Conservation (phyloP, 257 asterid species). For the Solanum etuberosum region DNA sequence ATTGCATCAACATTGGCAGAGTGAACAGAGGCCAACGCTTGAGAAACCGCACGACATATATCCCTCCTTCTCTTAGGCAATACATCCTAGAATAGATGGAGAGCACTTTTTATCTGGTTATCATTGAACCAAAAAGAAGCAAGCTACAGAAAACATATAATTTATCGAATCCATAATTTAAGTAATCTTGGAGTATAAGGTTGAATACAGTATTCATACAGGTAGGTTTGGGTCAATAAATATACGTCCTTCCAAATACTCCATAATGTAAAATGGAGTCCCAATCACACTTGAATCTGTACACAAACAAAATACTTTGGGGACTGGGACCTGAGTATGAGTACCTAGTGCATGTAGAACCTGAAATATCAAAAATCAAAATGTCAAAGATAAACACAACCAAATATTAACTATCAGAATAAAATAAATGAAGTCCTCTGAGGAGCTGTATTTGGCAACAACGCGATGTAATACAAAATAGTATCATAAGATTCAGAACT, state of each 20-base stretch:
- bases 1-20: slow-evolving; percentile 71
- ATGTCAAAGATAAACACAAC: neutral
- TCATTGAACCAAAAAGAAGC: neutral
- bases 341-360: slow-evolving; percentile 77
- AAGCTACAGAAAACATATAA: neutral
- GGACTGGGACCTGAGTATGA: slow-evolving; percentile 73
- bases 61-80: slow-evolving; percentile 57
- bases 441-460: neutral
- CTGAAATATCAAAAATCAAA: slow-evolving; percentile 30
- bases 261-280: slow-evolving; percentile 96
- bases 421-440: neutral
- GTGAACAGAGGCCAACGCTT: slow-evolving; percentile 79
- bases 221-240: slow-evolving; percentile 74
- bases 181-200: neutral
- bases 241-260: slow-evolving; percentile 91
- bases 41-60: slow-evolving; percentile 63
- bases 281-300: slow-evolving; percentile 75
- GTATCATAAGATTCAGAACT: neutral
- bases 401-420: neutral
- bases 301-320: slow-evolving; percentile 83
- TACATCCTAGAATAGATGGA: slow-evolving; percentile 35
- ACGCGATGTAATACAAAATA: neutral
- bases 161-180: neutral
- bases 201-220: slow-evolving; percentile 22
- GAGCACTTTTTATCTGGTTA: neutral